Evolutionary conservation across 441 rosid species (phyloP), one percentile per base, ranked within the genome.

Genomic region (Euphorbia celastroides): DNA sequence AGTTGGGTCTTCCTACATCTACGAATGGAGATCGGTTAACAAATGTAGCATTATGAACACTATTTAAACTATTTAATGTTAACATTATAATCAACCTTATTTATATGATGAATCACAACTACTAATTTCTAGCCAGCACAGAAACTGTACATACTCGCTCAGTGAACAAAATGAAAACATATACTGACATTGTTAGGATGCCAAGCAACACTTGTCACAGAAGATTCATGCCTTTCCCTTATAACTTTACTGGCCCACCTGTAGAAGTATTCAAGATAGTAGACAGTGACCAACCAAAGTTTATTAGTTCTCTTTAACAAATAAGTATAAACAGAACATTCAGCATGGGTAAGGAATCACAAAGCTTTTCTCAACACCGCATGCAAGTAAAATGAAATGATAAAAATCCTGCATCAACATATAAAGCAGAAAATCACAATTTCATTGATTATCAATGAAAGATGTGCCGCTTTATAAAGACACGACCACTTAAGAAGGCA

Each of bases 211-310:
- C 82, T 79, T 69, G 98, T 94, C 76, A 94, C 98, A 27, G 99
- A 94, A 38, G 98, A 92, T 67, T 88, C 87, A 42, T 94, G 98
- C 57, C 81, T 82, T 78, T 89, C 89, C 83, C 97, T 85, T 72
- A 89, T 86, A 66, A 94, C 90, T 79, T 92, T 94, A 81, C 98
- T 94, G 68, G 92, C 97, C 99, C 99, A 92, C 99, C 99, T 94
- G 87, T 52, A 72, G 68, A 66, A 69, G 54, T 22, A 54, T 50
- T 71, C 5, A 32, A 41, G 34, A 52, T 14, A 57, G 7, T 5
- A 57, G 25, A 41, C 3, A 42, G 11, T 26, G 41, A 66, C 42
- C 41, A 38, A 31, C 55, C 25, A 41, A 25, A n/a, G 58, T 41
- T 51, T 5, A 56, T 23, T 9, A 56, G 8, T 20, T 28, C 28